phyloP scores from a whole-genome alignment of 179 eudicot species.

The Gypsophila paniculata region DNA sequence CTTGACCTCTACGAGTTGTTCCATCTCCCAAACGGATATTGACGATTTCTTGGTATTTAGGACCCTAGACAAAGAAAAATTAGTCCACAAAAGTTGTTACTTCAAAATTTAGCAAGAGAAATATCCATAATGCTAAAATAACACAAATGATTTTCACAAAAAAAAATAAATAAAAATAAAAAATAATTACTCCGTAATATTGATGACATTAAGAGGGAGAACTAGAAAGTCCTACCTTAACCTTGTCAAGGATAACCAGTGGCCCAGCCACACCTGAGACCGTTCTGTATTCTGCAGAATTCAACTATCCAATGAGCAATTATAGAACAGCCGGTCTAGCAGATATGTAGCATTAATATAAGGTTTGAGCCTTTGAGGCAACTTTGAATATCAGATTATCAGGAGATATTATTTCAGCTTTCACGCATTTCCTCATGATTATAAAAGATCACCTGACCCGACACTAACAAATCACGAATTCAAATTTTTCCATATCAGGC shows the following conservation, averaged over 20 bases:
- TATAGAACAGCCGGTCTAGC: no score
- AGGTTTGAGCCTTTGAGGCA: no score
- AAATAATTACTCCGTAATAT: no score
- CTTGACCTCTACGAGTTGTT: conserved; percentile 91
- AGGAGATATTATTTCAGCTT: no score
- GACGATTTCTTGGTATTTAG: conserved; percentile 95
- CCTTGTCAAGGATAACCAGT: conserved; percentile 93
- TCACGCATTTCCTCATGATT: no score
- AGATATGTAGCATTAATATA: no score
- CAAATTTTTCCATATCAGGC: no score
- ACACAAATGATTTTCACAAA: no score
- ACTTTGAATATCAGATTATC: no score
- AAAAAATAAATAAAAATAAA: neutral
- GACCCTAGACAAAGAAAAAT: conserved; percentile 50
- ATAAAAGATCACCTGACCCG: no score
- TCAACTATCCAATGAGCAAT: neutral
- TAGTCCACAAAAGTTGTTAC: neutral
- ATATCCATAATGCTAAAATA: neutral
- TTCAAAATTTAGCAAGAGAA: conserved; percentile 1
- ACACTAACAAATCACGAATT: no score
- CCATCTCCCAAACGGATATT: conserved; percentile 96
- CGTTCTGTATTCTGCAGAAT: conserved; percentile 78
- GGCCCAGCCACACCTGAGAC: conserved; percentile 99
- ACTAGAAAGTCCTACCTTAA: conserved; percentile 52
- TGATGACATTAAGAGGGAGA: no score